Evolutionary conservation across 345 rosid species (phyloP), one percentile per base, ranked within the genome.

Genomic region (Cardamine occulta): DNA sequence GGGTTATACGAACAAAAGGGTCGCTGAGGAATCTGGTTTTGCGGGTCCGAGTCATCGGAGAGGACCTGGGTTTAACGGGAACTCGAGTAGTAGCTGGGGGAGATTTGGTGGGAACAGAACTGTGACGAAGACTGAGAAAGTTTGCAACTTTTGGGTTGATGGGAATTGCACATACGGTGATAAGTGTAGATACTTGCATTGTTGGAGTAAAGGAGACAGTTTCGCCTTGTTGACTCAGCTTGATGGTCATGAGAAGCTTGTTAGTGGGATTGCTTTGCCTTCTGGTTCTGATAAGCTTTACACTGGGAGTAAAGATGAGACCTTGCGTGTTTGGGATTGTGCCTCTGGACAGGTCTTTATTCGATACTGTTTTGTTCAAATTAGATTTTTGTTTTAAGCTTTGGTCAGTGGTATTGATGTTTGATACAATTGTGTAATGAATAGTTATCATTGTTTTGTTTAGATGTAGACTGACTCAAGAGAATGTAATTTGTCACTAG

Each of bases 321-420:
- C 97, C 14, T 83, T 91, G 26, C 85, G 98, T 70, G 82, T 85
- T 55, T 96, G 99, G 99, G 96, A 96, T 85, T 91, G 96, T 58
- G 88, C 87, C 40, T 88, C 99, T 66, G 98, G 99, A 62, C 93
- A 91, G 99, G 99, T 95, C 72, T 71, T 68, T 64, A 58, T 63
- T 70, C 19, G 2, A 9, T 14, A 63, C 23, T 59, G 6, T 59
- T 23, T 60, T 71, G 44, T n/a, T n/a, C 4, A 15, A 10, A 1
- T 4, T 7, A 28, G 10, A 18, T 3, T 57, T 57, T n/a, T 0
- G 6, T 52, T 21, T 42, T 63, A 7, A 23, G 66, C 6, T 4
- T 39, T 39, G 7, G 5, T 64, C 8, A 49, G 8, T 52, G 45
- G 28, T 52, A 34, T 39, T 31, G 7, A 26, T 54, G 66, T 61